Evolutionary conservation across 495 filamentous ascomycete genomes (phyloP).

Genomic region (Lindgomyces ingoldianus): DNA sequence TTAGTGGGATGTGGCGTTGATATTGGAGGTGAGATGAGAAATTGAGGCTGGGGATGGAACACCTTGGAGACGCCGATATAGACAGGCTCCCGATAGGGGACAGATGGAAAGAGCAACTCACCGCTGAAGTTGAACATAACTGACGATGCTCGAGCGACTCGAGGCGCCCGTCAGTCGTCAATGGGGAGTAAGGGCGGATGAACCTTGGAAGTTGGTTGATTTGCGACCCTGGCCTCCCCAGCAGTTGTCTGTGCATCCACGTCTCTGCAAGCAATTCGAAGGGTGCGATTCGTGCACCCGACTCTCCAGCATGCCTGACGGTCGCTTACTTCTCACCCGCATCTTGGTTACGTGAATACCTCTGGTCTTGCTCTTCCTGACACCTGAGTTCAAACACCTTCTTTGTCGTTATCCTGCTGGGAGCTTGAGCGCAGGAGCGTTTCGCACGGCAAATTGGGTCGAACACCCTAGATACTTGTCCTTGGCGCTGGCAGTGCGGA

Average conservation of each 20-base stretch:
- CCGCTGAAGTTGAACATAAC: conserved; percentile 31
- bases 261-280: neutral
- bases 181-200: conserved; percentile 5
- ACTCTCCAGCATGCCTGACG: neutral
- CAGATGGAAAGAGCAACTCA: conserved; percentile 7
- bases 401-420: neutral
- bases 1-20: conserved; percentile 4
- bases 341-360: neutral
- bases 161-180: conserved; percentile 15
- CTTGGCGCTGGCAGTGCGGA: neutral
- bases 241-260: conserved; percentile 14
- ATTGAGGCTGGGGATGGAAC: neutral
- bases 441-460: neutral
- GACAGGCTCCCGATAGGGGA: too few relatives aligned
- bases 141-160: neutral
- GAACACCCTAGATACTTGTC: neutral
- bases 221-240: neutral
- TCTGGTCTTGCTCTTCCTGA: neutral
- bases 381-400: neutral
- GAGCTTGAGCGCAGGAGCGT: neutral
- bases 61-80: too few relatives aligned
- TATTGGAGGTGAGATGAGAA: neutral
- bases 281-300: neutral
- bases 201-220: too few relatives aligned
- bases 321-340: neutral